Evolutionary conservation across 1,284 basidiomycete species (phyloP), one percentile per base, ranked within the genome.

Genomic region (Cystobasidium sp.): DNA sequence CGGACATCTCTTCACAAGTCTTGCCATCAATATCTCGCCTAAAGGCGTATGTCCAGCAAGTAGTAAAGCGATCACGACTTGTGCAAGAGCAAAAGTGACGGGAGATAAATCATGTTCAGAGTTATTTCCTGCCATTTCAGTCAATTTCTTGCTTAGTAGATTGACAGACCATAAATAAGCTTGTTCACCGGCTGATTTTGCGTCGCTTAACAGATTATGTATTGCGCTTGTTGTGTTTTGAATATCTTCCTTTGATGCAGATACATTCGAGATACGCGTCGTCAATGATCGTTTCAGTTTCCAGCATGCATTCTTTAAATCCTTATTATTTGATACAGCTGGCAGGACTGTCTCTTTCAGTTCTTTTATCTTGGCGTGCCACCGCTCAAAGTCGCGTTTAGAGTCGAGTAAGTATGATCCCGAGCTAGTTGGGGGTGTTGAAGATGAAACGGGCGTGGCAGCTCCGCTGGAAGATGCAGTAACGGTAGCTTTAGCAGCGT

Each of bases 251-350:
- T 86, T 81, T 58, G 94, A 91, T 78, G 93, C 92, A 12, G 93
- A 94, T 46, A 98, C 84, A 82, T 98, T 96, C 0, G 95, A 94
- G 49, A 98, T 88, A 80, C 93, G 93, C 41, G 93, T 91, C 1
- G 90, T 94, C 71, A 99, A 94, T 79, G 90, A 87, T 62, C 95
- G 88, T 75, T 96, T 91, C 46, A 88, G 86, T 61, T 81, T 80
- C 75, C 84, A 85, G 78, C 85, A 84, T n/a, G 80, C 81, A 76
- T 84, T 84, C 41, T 83, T 82, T 75, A 82, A 80, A 8, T 83
- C 83, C 68, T 86, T 84, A 80, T 91, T 85, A 3, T 81, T 84
- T 81, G 96, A 94, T 68, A 95, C 88, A 9, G 82, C 80, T 55
- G 87, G 88, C 82, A 97, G 89, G n/a, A 91, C 86, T 9, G 89